Conservation (phyloP, 75 land plant genomes). For the Selaginella tamariscina region DNA sequence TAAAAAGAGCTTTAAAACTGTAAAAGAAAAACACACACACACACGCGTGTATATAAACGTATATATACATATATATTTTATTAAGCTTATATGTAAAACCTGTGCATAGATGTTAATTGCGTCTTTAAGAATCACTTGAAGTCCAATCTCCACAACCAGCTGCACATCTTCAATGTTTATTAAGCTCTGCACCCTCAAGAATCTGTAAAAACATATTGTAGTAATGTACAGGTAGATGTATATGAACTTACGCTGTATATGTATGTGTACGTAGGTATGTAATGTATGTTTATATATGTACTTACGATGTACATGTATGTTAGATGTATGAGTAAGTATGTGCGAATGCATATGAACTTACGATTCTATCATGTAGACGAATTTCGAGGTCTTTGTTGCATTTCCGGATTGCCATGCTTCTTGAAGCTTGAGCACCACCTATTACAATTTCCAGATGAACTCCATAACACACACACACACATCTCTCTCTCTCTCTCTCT, state of each 20-base stretch:
- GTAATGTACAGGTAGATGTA: background rate
- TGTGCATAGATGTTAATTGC: constrained; percentile 58
- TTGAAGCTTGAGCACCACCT: background rate
- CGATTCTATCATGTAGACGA: background rate
- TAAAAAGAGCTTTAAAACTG: background rate
- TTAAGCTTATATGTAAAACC: constrained; percentile 32
- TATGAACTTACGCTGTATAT: background rate
- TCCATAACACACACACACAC: too few species aligned
- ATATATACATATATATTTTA: too few species aligned
- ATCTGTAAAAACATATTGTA: constrained; percentile 27
- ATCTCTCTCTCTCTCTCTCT: too few species aligned
- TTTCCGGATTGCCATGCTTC: background rate
- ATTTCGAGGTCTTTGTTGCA: background rate
- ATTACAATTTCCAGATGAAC: too few species aligned
- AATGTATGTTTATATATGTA: too few species aligned
- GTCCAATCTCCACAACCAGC: constrained; percentile 39
- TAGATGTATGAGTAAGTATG: too few species aligned
- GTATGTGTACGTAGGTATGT: too few species aligned
- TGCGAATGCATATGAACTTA: background rate
- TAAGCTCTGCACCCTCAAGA: constrained; percentile 66
- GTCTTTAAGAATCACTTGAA: constrained; percentile 47
- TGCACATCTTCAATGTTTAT: constrained; percentile 47
- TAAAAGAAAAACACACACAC: background rate
- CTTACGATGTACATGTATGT: too few species aligned
- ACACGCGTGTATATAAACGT: too few species aligned